Base-by-base conservation (phyloP, 2,329 filamentous ascomycete species). In the Pseudogymnoascus verrucosus region DNA sequence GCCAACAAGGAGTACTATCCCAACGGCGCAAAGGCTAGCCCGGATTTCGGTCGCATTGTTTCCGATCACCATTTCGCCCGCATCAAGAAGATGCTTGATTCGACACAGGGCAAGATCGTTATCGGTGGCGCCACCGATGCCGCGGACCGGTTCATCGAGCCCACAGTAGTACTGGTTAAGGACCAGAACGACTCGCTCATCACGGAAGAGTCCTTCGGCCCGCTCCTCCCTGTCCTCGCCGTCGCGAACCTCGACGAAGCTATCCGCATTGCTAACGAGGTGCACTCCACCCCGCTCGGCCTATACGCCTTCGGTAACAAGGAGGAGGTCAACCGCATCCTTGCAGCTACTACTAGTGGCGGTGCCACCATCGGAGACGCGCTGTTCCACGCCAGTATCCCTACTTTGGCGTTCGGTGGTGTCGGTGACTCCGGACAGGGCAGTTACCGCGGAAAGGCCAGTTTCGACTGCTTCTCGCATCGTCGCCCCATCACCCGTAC, bases 71-170 rank as follows among this genome's bases (percentile, higher is more conserved):
- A 95, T 69, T 98, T 93, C 77, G 79, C 84, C 66, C 87, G 93
- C 39, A 82, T 98, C 69, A 96, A 95, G 83, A 85, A 86, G 71
- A 92, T 98, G 90, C 79, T 99, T n/a, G 91, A 96, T 74, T 82
- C 85, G 64, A 89, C 85, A 63, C 84, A 84, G 66, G 95, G 95
- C 75, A 89, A 90, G 78, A 91, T 99, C 67, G 81, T 98, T 60
- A 79, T 96, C 71, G 95, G 95, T 61, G 95, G 95, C 60, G 85
- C 87, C 63, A 87, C 89, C 78, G 91, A 98, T 74, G 87, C 90
- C 73, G 80, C 83, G 37, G 84, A 91, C 34, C 86, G 89, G 60
- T 97, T 89, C 76, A 95, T 99, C 69, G 91, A 93, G 74, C 91
- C 93, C 0, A 99, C 95, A 0, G 86, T 93, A n/a, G 87, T 99